A percentile compares a stretch with the other conserved stretches of the same genome.
Evolutionary conservation across 169 alveolate species (phyloP).

Genomic region (Cryptosporidium baileyi): DNA sequence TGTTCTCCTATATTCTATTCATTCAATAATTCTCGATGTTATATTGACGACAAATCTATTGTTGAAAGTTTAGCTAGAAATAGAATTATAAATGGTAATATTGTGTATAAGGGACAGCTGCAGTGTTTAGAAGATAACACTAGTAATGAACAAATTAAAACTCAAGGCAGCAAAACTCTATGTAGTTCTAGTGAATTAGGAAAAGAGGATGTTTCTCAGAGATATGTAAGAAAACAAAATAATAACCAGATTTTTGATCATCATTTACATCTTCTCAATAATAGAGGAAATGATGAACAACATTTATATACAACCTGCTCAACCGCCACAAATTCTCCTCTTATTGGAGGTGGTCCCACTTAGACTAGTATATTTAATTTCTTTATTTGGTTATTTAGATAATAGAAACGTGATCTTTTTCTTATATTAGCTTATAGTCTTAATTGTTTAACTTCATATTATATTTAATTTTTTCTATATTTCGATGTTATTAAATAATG

Average conservation of each 20-base stretch:
- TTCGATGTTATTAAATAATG: not conserved
- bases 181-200: not conserved
- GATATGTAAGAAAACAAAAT: not conserved
- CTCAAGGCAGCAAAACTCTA: not conserved
- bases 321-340: conserved; percentile 65
- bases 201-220: not conserved
- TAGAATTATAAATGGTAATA: not conserved
- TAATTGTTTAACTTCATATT: no score
- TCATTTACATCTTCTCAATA: conserved; percentile 14
- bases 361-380: no score
- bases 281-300: conserved; percentile 8
- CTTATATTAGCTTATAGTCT: no score
- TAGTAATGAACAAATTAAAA: not conserved
- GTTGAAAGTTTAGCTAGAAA: not conserved
- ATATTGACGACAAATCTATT: conserved; percentile 10
- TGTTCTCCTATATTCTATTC: conserved; percentile 34
- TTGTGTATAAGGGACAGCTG: not conserved
- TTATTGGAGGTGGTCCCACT: conserved; percentile 32
- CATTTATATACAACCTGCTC: conserved; percentile 57
- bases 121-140: not conserved
- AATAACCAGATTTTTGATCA: not conserved
- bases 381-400: no score
- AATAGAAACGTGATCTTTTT: no score
- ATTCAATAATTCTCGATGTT: not conserved
- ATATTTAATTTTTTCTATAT: no score